Evolutionary conservation across 805 yeast species (phyloP).

Genomic region (Spathaspora arborariae): DNA sequence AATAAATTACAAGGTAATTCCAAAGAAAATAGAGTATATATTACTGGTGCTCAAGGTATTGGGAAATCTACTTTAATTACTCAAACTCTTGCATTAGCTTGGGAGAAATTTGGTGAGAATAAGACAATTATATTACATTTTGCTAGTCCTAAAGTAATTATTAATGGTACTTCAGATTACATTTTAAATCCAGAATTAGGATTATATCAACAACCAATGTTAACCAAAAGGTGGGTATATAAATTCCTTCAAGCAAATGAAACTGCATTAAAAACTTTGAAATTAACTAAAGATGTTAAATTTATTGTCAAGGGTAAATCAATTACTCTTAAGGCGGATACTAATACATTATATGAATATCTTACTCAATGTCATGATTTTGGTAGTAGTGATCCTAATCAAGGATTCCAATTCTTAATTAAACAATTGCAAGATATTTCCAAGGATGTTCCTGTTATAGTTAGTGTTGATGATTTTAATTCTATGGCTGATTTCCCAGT

Average conservation of each 20-base stretch:
- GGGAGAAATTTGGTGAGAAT: conserved; percentile 19
- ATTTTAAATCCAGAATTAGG: conserved; percentile 46
- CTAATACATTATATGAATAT: conserved; percentile 43
- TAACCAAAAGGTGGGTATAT: conserved; percentile 53
- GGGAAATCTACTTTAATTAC: conserved; percentile 76
- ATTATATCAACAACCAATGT: conserved; percentile 76
- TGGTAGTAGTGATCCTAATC: conserved; percentile 35
- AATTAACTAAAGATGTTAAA: conserved; percentile 30
- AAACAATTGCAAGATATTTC: conserved; percentile 52
- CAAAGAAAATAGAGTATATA: conserved; percentile 44
- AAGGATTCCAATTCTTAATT: conserved; percentile 51
- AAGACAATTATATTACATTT: conserved; percentile 56
- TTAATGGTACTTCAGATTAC: conserved; percentile 75
- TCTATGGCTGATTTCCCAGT: conserved; percentile 51
- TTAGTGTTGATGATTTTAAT: conserved; percentile 74
- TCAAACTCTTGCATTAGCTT: conserved; percentile 62
- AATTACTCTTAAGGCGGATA: conserved; percentile 31
- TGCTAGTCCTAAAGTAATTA: conserved; percentile 54
- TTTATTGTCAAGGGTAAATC: conserved; percentile 27
- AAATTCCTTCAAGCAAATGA: conserved; percentile 39
- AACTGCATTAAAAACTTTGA: conserved; percentile 28
- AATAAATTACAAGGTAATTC: conserved; percentile 26
- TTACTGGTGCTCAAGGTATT: conserved; percentile 70
- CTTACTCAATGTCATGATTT: conserved; percentile 35
- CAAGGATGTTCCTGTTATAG: conserved; percentile 49